A percentile compares a stretch with the other conserved stretches of the same genome.
phyloP scores from a whole-genome alignment of 2,329 filamentous ascomycete species.

The Xylaria sp. region DNA sequence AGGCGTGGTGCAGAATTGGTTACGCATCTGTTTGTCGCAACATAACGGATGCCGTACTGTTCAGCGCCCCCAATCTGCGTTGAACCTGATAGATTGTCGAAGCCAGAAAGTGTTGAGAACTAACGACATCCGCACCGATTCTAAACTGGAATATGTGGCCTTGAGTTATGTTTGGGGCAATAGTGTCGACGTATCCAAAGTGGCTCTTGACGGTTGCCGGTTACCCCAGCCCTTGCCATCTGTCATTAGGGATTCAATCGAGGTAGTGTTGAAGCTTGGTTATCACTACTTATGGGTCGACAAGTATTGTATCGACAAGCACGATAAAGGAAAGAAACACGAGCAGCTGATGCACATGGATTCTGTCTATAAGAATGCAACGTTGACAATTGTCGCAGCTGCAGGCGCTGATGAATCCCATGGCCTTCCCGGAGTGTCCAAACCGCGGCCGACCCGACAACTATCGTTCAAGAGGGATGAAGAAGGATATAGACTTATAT shows the following conservation, averaged over 20 bases:
- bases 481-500: not conserved
- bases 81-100: conserved; percentile 13
- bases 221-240: not conserved
- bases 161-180: conserved; percentile 18
- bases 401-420: not conserved
- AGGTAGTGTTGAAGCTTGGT: not conserved
- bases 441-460: not conserved
- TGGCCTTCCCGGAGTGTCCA: conserved; percentile 3
- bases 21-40: conserved; percentile 8
- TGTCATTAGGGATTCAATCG: not conserved
- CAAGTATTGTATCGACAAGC: conserved; percentile 11
- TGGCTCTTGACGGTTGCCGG: not conserved
- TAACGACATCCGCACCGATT: not conserved
- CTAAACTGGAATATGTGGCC: conserved; percentile 4
- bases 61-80: not conserved
- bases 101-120: not conserved
- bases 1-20: conserved; percentile 8
- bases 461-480: not conserved
- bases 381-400: conserved; percentile 10
- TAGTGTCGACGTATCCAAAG: not conserved
- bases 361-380: conserved; percentile 7
- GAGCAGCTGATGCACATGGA: conserved; percentile 13
- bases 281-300: conserved; percentile 10
- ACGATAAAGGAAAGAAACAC: conserved; percentile 9
- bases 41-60: not conserved